Conservation (phyloP, 2,329 filamentous ascomycete species). For the Talaromyces sp. region DNA sequence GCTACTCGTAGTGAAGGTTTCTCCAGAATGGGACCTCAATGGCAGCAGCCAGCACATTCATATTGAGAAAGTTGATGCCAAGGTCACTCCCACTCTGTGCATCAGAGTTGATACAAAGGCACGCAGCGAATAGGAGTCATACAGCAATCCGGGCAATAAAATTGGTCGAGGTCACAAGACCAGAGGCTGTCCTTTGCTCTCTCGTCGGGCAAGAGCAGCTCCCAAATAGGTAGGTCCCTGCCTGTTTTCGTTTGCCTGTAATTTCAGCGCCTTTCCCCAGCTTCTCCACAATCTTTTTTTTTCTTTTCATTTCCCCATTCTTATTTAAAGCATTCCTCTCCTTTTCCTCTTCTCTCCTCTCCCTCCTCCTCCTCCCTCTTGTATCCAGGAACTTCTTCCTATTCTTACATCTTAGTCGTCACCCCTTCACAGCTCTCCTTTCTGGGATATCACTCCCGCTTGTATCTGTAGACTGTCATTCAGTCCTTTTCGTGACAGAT, state of each 20-base stretch:
- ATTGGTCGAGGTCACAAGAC: slow-evolving; percentile 6
- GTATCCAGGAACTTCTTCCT: neutral
- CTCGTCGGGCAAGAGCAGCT: neutral
- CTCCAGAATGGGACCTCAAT: neutral
- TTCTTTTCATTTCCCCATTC: neutral
- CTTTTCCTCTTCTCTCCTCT: neutral
- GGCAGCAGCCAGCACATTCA: neutral
- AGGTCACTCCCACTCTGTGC: no score
- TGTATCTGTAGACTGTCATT: neutral
- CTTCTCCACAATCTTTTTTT: neutral
- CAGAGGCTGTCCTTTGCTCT: neutral
- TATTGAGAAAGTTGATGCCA: neutral
- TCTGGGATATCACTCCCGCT: neutral
- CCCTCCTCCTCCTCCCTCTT: neutral
- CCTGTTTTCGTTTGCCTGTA: neutral
- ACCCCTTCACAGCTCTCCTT: neutral
- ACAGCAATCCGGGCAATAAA: neutral
- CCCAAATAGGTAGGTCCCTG: neutral
- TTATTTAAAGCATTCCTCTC: neutral
- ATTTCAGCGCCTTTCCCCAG: neutral
- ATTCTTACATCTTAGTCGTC: neutral
- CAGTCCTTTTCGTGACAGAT: neutral
- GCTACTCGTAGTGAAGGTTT: neutral
- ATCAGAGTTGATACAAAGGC: neutral
- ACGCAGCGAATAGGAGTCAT: neutral